phyloP scores from a whole-genome alignment of 2,329 filamentous ascomycete species.

The Zymoseptoria pseudotritici region DNA sequence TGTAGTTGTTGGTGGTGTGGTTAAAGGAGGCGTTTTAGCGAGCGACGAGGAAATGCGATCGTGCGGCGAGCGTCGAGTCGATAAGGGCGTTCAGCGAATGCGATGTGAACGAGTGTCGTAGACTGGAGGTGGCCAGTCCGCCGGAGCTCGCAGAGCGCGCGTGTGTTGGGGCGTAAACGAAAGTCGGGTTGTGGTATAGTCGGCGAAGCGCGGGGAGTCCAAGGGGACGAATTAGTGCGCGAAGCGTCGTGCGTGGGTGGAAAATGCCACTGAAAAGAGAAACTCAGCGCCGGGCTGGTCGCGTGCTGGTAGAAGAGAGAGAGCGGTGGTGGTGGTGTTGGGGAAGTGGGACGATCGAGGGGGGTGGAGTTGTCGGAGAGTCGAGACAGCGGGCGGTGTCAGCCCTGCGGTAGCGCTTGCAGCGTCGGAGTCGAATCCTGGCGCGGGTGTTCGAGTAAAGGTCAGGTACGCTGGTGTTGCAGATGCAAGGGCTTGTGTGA shows the following conservation, averaged over 20 bases:
- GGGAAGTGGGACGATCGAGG: not conserved
- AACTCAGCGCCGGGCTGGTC: not conserved
- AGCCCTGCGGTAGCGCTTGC: not conserved
- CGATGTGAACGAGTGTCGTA: not conserved
- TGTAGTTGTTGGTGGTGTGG: slow-evolving; percentile 11
- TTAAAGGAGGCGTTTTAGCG: slow-evolving; percentile 9
- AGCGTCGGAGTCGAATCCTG: not conserved
- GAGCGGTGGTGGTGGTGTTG: not conserved
- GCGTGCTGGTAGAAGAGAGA: not conserved
- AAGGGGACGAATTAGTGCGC: not conserved
- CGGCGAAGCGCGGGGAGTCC: not conserved
- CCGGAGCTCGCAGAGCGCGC: not conserved
- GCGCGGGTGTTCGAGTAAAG: not conserved
- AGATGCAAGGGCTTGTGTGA: not conserved
- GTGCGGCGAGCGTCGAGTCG: slow-evolving; percentile 3
- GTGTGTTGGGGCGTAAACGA: not conserved
- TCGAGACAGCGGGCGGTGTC: not conserved
- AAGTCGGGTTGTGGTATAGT: not conserved
- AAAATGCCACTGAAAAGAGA: not conserved
- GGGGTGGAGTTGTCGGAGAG: not conserved
- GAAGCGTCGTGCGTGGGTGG: not conserved
- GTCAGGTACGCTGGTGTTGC: not conserved
- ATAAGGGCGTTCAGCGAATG: not conserved
- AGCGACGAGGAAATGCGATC: slow-evolving; percentile 12
- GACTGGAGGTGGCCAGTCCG: slow-evolving; percentile 1